Evolutionary conservation across 2,329 filamentous ascomycete species (phyloP), one percentile per base, ranked within the genome.

Genomic region (Cadophora gregata): DNA sequence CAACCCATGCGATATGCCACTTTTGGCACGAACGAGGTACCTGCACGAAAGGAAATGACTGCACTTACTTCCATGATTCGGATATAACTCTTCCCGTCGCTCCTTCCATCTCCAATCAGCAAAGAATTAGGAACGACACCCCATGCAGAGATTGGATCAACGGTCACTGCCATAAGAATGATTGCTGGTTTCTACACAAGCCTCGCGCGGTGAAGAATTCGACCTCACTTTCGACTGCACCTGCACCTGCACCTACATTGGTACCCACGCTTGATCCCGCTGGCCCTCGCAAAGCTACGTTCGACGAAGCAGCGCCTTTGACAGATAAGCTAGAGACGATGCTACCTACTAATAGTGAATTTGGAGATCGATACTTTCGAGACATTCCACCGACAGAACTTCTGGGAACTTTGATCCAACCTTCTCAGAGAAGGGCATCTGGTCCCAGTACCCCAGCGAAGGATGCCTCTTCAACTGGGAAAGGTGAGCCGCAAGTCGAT

Each of bases 31-130:
- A 50, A 9, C 53, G 60, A 55, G 53, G 63, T 19, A 58, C 27
- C 8, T 71, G 70, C 33, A 59, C 4, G 1, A 67, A 60, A 16
- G 66, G 64, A 33, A 47, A 33, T 25, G 25, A 16, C 31, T 73
- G 70, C 62, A 65, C 14, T 24, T 72, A 53, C 59, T 55, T 48
- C n/a, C 70, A 72, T 63, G 48, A 50, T n/a, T 33, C 67, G 21
- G 55, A 64, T 14, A 25, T 12, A 16, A 36, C 48, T 4, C 48
- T 65, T 36, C 66, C 67, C 3, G 12, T 63, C 6, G 27, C 62
- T 36, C 62, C 62, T 3, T 31, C 53, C 5, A 3, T 29, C 10
- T 8, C 7, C 16, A 21, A 21, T 14, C 58, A 50, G 29, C 45
- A n/a, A 16, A n/a, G 4, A 50, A 55, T 62, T n/a, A 47, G 42